Evolutionary conservation across 805 yeast species (phyloP), one percentile per base, ranked within the genome.

Genomic region (Cyberlindnera xylosilytica): DNA sequence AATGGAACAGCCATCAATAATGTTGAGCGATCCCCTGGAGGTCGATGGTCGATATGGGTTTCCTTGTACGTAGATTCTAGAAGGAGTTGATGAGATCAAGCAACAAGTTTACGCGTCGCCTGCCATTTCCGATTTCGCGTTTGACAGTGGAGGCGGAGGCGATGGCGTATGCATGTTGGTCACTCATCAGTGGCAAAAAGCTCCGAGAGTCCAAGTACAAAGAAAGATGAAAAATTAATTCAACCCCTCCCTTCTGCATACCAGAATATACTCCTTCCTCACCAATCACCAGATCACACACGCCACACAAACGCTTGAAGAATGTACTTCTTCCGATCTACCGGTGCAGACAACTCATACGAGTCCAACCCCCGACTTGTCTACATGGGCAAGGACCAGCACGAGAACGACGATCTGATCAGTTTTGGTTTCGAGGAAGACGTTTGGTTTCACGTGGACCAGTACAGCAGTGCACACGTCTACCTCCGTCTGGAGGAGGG

Each of bases 381-480:
- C 6, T 82, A 78, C 52, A 79, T 83, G 80, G 95, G 95, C 4
- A 79, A 74, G 54, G 86, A 87, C 58, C 84, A 83, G 60, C 68
- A 71, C 39, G 95, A 87, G 63, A 86, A 79, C 51, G 83, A 78
- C 51, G 61, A 65, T 19, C 58, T 80, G 39, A 75, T 86, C 43
- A 79, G 78, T 56, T 73, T 77, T 52, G 86, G 90, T 1, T 73
- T 75, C 47, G 79, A 78, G 20, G 75, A 74, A 44, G 81, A 84
- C 57, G 65, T 83, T 4, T 86, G 95, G 91, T 86, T 87, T 56
- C 95, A 85, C 60, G 88, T 83, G 7, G 90, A 83, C 51, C 82
- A 81, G 50, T 68, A 78, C 36, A 81, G 88, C 4, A 80, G 88
- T 34, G 93, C 90, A 0, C 95, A 87, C 58, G 72, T 87, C 9